phyloP scores from a whole-genome alignment of 768 basidiomycete genomes.

The Cubamyces sp. region DNA sequence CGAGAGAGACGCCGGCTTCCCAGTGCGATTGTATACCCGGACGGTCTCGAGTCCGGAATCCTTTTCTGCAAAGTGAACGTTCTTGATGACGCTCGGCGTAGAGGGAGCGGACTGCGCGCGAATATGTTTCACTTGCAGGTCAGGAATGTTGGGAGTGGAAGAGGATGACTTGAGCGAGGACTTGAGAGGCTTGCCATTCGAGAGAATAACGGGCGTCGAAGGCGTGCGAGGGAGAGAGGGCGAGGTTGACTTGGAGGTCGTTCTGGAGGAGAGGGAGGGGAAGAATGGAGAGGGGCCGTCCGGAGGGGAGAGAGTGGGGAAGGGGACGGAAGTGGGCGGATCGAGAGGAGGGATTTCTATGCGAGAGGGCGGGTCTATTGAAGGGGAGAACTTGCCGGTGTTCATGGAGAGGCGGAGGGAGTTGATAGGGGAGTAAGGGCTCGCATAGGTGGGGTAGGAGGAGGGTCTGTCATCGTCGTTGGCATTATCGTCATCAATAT shows the following conservation, averaged over 20 bases:
- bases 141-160: constrained; percentile 52
- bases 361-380: constrained; percentile 25
- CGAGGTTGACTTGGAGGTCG: constrained; percentile 12
- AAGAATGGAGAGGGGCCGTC: constrained; percentile 27
- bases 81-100: constrained; percentile 67
- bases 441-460: constrained; percentile 26
- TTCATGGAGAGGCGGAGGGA: constrained; percentile 33
- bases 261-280: constrained; percentile 29
- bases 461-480: constrained; percentile 31
- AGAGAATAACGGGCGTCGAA: constrained; percentile 51
- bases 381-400: constrained; percentile 30
- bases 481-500: constrained; percentile 41
- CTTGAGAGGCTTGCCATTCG: constrained; percentile 87
- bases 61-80: constrained; percentile 80
- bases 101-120: constrained; percentile 62
- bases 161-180: constrained; percentile 75
- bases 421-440: constrained; percentile 29
- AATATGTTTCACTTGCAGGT: constrained; percentile 40
- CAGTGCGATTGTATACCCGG: constrained; percentile 65
- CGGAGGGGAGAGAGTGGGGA: constrained; percentile 43
- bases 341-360: constrained; percentile 29
- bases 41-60: constrained; percentile 65
- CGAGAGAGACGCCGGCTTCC: constrained; percentile 67
- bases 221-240: constrained; percentile 37
- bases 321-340: constrained; percentile 40